These are phyloP conservation scores for Globisporangium sylvaticum DNA, from an alignment of 352 stramenopile genomes.

Conservation along the genomic window DNA sequence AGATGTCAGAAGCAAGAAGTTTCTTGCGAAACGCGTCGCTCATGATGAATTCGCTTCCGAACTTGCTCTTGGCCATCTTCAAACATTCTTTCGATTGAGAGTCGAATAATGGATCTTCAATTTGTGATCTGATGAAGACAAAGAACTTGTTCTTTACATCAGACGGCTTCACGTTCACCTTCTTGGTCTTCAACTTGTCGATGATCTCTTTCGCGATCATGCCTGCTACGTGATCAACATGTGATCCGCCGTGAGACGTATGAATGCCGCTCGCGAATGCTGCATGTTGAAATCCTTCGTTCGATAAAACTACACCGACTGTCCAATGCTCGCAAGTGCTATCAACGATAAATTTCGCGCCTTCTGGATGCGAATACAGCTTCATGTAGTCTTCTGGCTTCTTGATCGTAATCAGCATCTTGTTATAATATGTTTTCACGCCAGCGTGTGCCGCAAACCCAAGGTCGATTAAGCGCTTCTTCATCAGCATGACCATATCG, in stretches of 20 bases:
- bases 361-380: neutral
- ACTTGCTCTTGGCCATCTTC: neutral
- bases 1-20: neutral
- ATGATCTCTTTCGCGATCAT: neutral
- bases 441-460: neutral
- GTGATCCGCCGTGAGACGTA: neutral
- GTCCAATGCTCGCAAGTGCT: neutral
- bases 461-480: neutral
- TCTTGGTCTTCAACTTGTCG: neutral
- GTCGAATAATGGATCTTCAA: neutral
- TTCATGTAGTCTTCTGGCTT: neutral
- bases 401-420: neutral
- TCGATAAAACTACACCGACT: neutral
- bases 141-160: neutral
- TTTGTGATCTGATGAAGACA: neutral
- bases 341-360: neutral
- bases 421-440: neutral
- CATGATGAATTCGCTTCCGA: neutral
- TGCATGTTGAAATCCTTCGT: neutral
- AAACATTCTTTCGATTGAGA: neutral
- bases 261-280: neutral
- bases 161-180: neutral
- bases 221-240: neutral
- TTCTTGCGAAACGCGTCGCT: neutral
- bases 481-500: neutral